phyloP scores from a whole-genome alignment of 306 rosid species.

The Cucurbita maxima region DNA sequence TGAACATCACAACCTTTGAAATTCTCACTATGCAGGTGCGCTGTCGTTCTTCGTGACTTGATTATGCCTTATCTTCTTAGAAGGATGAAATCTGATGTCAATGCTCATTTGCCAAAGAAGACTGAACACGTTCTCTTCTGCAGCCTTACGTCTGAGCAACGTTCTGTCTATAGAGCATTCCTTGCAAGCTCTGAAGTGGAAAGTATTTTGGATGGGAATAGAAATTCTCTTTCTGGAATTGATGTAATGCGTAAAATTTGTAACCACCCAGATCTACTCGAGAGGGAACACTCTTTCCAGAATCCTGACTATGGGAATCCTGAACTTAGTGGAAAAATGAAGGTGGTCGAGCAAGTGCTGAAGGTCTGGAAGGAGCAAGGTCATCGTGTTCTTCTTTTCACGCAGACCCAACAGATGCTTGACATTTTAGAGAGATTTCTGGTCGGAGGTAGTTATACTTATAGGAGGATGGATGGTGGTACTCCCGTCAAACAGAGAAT shows the following conservation, averaged over 20 bases:
- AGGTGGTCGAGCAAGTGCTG: constrained; percentile 84
- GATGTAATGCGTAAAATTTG: constrained; percentile 95
- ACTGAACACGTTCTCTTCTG: constrained; percentile 96
- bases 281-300: constrained; percentile 65
- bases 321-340: constrained; percentile 93
- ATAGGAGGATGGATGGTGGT: constrained; percentile 88
- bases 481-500: constrained; percentile 86
- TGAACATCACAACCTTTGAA: background rate
- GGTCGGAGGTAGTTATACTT: constrained; percentile 39
- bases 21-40: constrained; percentile 55
- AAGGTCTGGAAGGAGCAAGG: constrained; percentile 96
- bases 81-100: constrained; percentile 92
- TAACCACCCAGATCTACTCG: constrained; percentile 98
- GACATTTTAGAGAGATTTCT: constrained; percentile 67
- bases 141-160: constrained; percentile 77
- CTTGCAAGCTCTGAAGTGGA: constrained; percentile 98
- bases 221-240: constrained; percentile 84
- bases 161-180: constrained; percentile 85
- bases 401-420: constrained; percentile 94
- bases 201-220: constrained; percentile 68
- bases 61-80: constrained; percentile 97
- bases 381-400: constrained; percentile 85
- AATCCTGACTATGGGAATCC: constrained; percentile 92
- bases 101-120: constrained; percentile 89
- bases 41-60: constrained; percentile 87